Base-by-base conservation (phyloP, 78 protist species). In the Abeoforma whisleri region DNA sequence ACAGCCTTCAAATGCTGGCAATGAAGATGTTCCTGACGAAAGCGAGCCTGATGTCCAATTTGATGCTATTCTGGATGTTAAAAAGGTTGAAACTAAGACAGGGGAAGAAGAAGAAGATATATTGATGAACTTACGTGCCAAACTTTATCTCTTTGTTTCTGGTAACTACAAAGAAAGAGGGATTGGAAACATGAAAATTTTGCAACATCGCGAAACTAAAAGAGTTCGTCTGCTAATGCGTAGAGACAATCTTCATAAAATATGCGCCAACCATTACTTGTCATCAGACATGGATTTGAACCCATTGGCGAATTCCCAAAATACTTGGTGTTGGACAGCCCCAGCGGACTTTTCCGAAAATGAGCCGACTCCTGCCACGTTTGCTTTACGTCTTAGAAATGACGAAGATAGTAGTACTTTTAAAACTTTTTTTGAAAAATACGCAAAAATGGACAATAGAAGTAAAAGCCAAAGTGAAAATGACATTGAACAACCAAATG, bases 101-200 rank as follows among this genome's bases (percentile, higher is more conserved):
- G 79, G 79, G 33, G 79, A 74, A 25, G 79, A 74, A 74, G 79
- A 23, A 34, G 79, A 74, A 23, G 79, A 74, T 25, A 25, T 74
- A 36, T 74, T 74, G 36, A 36, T 74, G 71, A 19, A 36, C 22
- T 34, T 36, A 28, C 19, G 79, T 22, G 79, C 79, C 25, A 74
- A 74, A 74, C 23, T 74, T 34, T 25, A 74, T 23, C 28, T 68
- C 48, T n/a, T n/a, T n/a, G 70, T 68, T 28, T 28, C 28, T 28
- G 70, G 0, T 68, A n/a, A 0, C 48, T 68, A n/a, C 48, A 68
- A 68, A 68, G 70, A 68, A 68, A 28, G 70, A 68, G 70, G 70
- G 70, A n/a, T 68, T 28, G 70, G 70, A 28, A 68, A n/a, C 70
- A n/a, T n/a, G 28, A 68, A n/a, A 68, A 68, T 68, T 28, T n/a